These are phyloP conservation scores for Rhodotorula toruloides DNA, from an alignment of 768 basidiomycete species.

Conservation along the genomic window DNA sequence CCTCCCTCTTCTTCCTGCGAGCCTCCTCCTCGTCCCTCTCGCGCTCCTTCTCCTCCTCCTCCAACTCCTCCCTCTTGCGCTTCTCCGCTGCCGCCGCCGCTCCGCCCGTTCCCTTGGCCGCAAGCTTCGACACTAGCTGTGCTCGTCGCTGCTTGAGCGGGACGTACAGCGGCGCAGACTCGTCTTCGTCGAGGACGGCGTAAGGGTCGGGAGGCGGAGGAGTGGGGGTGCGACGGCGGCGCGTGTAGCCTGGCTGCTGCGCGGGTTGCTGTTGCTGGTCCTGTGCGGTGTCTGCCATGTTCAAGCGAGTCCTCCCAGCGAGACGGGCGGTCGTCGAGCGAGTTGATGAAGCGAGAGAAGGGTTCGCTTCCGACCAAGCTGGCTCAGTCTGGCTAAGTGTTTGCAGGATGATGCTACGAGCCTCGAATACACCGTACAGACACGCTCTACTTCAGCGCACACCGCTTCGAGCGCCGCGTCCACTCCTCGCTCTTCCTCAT, in stretches of 20 bases:
- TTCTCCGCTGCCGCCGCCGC: slow-evolving; percentile 55
- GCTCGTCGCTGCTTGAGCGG: slow-evolving; percentile 79
- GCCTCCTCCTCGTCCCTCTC: slow-evolving; percentile 68
- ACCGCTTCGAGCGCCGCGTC: too few species aligned
- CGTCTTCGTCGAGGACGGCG: slow-evolving; percentile 44
- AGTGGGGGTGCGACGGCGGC: slow-evolving; percentile 17
- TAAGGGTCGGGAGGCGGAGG: slow-evolving; percentile 27
- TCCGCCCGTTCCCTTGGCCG: slow-evolving; percentile 51
- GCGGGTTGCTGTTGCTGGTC: background rate
- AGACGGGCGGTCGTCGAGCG: background rate
- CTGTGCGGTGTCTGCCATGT: too few species aligned
- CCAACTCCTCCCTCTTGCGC: slow-evolving; percentile 56
- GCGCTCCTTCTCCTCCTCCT: slow-evolving; percentile 55
- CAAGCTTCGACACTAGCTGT: slow-evolving; percentile 70
- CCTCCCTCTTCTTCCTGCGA: slow-evolving; percentile 70
- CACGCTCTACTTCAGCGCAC: too few species aligned
- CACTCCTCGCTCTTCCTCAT: too few species aligned
- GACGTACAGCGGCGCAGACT: slow-evolving; percentile 79
- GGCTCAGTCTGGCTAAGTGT: too few species aligned
- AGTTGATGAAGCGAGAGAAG: background rate
- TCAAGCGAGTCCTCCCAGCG: background rate
- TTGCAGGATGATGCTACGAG: too few species aligned
- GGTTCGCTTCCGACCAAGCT: too few species aligned
- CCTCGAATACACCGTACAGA: too few species aligned
- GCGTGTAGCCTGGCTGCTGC: background rate